Base-by-base conservation (phyloP, 768 basidiomycete genomes). In the Tylopilus felleus region DNA sequence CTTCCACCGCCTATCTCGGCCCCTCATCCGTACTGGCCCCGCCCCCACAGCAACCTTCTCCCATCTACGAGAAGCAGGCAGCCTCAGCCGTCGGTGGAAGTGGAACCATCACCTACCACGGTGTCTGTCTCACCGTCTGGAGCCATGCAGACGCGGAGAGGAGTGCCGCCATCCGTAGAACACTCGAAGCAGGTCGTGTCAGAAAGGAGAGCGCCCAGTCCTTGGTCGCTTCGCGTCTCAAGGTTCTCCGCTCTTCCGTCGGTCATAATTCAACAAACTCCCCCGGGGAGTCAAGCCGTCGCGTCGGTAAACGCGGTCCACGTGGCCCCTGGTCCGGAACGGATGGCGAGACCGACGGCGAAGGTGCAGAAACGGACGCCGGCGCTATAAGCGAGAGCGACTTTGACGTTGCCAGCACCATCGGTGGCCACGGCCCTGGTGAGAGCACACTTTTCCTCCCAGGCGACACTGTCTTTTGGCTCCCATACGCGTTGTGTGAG, bases 101-200 rank as follows among this genome's bases (percentile, higher is more conserved):
- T 9, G 64, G 68, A 6, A 71, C 71, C 3, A 69, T 91, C 56
- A 85, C 88, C 9, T 96, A 92, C 67, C 84, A 97, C 65, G 93
- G 93, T 44, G 93, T 96, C 35, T 93, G 92, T 61, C 77, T 98
- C 55, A 93, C 93, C 2, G 92, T 97, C 2, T 98, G 93, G 93
- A 93, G 90, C 4, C 93, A 95, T 64, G 93, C 93, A 19, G 95
- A 98, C 65, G 85, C 86, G 0, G 88, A 93, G 62, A 85, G 93
- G 45, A 86, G 88, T 51, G 79, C 77, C 14, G 93, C 93, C 1
- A 94, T 95, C 61, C 84, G 92, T 21, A 80, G 86, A 47, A 90
- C 89, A 8, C 78, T 91, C 45, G 90, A 92, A 66, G 86, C 86
- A 0, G 83, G 86, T 45, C 83, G 88, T 42, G 83, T 80, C 39